These are phyloP conservation scores for Alternaria arbusti DNA, from an alignment of 2,329 filamentous ascomycete genomes.

Conservation along the genomic window DNA sequence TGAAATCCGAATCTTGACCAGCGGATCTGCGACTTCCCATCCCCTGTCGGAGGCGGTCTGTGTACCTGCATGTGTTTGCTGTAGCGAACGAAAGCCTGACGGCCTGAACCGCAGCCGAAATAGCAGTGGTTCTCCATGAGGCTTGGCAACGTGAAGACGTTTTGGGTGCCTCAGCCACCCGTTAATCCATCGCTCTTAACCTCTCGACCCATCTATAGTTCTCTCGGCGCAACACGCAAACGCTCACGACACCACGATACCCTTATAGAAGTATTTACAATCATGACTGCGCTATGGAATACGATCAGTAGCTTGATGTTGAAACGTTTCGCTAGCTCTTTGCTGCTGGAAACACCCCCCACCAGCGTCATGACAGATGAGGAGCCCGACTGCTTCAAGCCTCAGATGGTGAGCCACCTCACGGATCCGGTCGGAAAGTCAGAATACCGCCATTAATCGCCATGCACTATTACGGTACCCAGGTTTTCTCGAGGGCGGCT, in stretches of 20 bases:
- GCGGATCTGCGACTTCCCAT: constrained; percentile 32
- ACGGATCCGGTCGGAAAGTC: constrained; percentile 33
- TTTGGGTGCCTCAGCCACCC: constrained; percentile 25
- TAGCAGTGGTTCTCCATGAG: constrained; percentile 26
- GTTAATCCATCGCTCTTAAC: constrained; percentile 1
- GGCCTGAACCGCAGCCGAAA: constrained; percentile 27
- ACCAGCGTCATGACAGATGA: constrained; percentile 14
- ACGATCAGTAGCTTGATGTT: constrained; percentile 19
- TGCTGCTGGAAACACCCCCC: constrained; percentile 18
- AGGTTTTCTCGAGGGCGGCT: constrained; percentile 34
- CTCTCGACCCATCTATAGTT: constrained; percentile 2
- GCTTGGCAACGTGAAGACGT: constrained; percentile 31
- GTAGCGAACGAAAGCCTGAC: constrained; percentile 8
- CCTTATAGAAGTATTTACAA: neutral
- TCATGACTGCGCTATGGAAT: neutral
- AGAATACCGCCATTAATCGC: constrained; percentile 35
- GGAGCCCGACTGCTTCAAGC: constrained; percentile 24
- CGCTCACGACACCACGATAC: neutral
- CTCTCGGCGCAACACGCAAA: constrained; percentile 5
- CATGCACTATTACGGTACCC: constrained; percentile 30
- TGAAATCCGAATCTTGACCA: constrained; percentile 10
- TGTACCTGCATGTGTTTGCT: constrained; percentile 30
- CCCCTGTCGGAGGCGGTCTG: constrained; percentile 17
- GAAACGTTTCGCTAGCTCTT: constrained; percentile 28
- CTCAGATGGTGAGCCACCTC: constrained; percentile 27